Evolutionary conservation across 129 eudicot species (phyloP).

Genomic region (Flaveria ramosissima): DNA sequence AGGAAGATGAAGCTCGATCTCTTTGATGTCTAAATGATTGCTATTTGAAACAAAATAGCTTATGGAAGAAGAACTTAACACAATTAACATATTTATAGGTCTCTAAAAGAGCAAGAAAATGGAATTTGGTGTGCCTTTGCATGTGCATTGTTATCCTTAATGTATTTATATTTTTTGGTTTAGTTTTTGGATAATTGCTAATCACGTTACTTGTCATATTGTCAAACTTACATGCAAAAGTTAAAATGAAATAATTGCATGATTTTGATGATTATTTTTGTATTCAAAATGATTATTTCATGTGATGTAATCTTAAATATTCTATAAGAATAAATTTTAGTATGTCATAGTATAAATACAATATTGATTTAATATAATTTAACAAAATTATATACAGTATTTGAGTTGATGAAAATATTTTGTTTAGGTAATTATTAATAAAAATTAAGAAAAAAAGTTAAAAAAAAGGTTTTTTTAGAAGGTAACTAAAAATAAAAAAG

Average conservation of each 20-base stretch:
- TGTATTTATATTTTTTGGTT: background rate
- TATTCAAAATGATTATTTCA: background rate
- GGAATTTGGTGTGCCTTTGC: slow-evolving; percentile 7
- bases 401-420: too few relatives aligned
- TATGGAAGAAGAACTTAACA: slow-evolving; percentile 17
- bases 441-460: too few relatives aligned
- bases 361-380: background rate
- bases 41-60: slow-evolving; percentile 14
- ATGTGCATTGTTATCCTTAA: slow-evolving; percentile 23
- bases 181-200: slow-evolving; percentile 8
- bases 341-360: background rate
- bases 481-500: background rate
- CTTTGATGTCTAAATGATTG: background rate
- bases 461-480: background rate
- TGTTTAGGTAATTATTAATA: too few relatives aligned
- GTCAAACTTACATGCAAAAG: background rate
- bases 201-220: slow-evolving; percentile 20
- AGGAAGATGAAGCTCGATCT: slow-evolving; percentile 33
- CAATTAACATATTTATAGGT: slow-evolving; percentile 30
- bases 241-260: background rate
- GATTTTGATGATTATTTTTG: background rate
- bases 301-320: background rate
- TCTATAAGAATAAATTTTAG: background rate
- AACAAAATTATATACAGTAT: too few relatives aligned
- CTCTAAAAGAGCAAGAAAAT: slow-evolving; percentile 21